Evolutionary conservation across 2,329 filamentous ascomycete genomes (phyloP).

Genomic region (Zymoseptoria tritici): DNA sequence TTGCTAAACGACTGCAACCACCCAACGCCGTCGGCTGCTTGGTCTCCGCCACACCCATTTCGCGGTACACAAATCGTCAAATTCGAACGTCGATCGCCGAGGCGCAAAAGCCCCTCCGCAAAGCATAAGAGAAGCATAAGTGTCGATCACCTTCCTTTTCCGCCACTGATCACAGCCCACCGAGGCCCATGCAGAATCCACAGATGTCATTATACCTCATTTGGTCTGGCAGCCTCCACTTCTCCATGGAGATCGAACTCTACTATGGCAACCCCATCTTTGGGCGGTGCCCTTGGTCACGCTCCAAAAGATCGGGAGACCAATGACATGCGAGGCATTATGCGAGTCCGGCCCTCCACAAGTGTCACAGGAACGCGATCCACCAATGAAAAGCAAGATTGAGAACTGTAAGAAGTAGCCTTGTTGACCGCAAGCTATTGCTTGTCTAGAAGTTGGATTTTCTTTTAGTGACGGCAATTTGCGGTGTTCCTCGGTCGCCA

Average conservation of each 20-base stretch:
- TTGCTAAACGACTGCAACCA: not conserved
- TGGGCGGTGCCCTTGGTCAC: not conserved
- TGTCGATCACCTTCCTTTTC: conserved; percentile 5
- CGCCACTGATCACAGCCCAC: not conserved
- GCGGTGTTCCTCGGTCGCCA: not conserved
- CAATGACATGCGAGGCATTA: not conserved
- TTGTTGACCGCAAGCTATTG: not conserved
- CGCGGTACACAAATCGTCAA: not conserved
- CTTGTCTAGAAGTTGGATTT: not conserved
- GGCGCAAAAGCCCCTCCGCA: not conserved
- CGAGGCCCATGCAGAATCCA: not conserved
- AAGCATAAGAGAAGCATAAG: conserved; percentile 9
- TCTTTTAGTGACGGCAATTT: not conserved
- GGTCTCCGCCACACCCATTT: not conserved
- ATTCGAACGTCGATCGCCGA: conserved; percentile 4
- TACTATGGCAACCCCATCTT: not conserved
- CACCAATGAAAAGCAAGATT: not conserved
- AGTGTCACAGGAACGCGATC: not conserved
- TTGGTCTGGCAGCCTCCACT: not conserved
- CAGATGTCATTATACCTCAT: not conserved
- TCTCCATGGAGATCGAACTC: not conserved
- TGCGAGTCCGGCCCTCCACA: not conserved
- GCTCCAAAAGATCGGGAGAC: not conserved
- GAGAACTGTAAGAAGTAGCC: not conserved
- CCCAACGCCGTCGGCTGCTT: not conserved